Conservation (phyloP, 179 eudicot genomes). For the Patellifolia procumbens region DNA sequence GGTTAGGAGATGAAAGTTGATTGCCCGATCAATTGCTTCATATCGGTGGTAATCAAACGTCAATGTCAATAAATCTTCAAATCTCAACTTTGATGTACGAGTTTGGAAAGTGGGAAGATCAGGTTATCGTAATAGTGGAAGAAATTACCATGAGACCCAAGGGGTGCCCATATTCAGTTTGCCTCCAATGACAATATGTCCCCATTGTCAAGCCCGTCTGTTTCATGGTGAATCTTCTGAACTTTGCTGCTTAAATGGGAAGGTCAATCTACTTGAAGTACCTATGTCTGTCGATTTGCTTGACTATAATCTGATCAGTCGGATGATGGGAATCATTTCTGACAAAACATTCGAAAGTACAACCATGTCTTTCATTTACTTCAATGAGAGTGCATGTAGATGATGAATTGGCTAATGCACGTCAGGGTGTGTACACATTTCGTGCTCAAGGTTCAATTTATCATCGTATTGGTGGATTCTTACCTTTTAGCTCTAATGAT, state of each 20-base stretch:
- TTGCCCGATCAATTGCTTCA: too few species aligned
- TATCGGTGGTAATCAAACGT: too few species aligned
- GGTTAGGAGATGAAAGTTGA: too few species aligned
- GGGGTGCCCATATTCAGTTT: background rate
- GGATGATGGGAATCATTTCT: background rate
- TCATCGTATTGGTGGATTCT: background rate
- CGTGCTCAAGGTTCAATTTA: background rate
- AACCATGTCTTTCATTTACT: background rate
- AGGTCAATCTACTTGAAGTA: background rate
- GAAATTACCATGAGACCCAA: background rate
- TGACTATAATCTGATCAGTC: background rate
- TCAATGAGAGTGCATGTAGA: background rate
- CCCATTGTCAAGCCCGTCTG: background rate
- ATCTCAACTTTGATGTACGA: background rate
- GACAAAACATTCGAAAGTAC: background rate
- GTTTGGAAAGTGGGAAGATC: background rate
- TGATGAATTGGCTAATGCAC: background rate
- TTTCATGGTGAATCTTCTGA: background rate
- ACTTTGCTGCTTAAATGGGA: background rate
- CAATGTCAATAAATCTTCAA: too few species aligned
- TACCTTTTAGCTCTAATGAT: background rate
- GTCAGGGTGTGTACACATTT: conserved; percentile 1
- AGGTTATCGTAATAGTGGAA: conserved; percentile 1
- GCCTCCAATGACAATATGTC: background rate
- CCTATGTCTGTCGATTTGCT: background rate